Conservation (phyloP, 805 yeast species). For the Candida morakotiae region DNA sequence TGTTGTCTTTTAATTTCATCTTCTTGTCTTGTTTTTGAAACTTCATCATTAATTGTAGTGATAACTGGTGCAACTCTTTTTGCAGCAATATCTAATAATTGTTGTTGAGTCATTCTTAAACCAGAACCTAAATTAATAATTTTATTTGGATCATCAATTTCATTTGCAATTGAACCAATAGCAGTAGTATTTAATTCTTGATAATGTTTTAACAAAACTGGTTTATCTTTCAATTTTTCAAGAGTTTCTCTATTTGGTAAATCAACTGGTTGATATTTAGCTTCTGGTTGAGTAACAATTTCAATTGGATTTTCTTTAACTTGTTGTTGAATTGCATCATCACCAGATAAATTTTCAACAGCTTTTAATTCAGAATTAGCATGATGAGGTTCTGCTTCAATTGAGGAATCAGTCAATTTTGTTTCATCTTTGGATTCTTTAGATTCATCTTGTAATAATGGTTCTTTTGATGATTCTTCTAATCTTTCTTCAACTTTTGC, state of each 20-base stretch:
- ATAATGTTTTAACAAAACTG: slow-evolving; percentile 45
- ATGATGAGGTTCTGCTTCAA: slow-evolving; percentile 12
- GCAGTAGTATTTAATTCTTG: slow-evolving; percentile 47
- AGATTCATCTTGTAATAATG: background rate
- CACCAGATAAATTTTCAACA: slow-evolving; percentile 21
- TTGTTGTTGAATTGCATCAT: slow-evolving; percentile 24
- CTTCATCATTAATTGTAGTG: slow-evolving; percentile 47
- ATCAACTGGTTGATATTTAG: slow-evolving; percentile 31
- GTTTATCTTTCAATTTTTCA: slow-evolving; percentile 42
- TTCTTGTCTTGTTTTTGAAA: slow-evolving; percentile 37
- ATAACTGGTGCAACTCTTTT: slow-evolving; percentile 53
- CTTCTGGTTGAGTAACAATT: slow-evolving; percentile 27
- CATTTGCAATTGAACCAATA: slow-evolving; percentile 37
- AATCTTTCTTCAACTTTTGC: background rate
- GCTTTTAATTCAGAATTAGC: slow-evolving; percentile 7
- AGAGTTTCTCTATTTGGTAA: slow-evolving; percentile 32
- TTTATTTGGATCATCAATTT: slow-evolving; percentile 46
- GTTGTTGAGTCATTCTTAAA: slow-evolving; percentile 49
- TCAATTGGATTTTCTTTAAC: slow-evolving; percentile 32
- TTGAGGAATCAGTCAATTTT: no score
- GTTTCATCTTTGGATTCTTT: slow-evolving; percentile 1
- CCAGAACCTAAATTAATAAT: slow-evolving; percentile 52
- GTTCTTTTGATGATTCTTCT: slow-evolving; percentile 20
- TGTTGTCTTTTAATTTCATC: slow-evolving; percentile 41
- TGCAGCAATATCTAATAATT: slow-evolving; percentile 52